Conservation (phyloP, 345 rosid genomes). For the Nasturtium officinale region DNA sequence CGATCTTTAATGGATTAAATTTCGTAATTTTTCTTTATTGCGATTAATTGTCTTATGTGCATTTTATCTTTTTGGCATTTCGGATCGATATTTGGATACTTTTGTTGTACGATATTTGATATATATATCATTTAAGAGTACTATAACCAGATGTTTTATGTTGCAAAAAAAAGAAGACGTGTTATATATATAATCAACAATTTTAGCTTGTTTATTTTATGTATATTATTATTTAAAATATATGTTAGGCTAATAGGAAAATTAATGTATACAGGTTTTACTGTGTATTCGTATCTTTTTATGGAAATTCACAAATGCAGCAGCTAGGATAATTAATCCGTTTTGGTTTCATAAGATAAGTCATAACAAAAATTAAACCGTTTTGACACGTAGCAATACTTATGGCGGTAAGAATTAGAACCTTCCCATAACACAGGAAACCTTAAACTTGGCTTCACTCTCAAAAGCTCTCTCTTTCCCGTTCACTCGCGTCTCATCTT, state of each 20-base stretch:
- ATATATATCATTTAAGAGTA: background rate
- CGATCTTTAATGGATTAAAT: background rate
- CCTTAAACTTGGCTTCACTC: constrained; percentile 5
- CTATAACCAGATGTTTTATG: background rate
- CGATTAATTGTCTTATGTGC: background rate
- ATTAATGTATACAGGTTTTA: too few relatives aligned
- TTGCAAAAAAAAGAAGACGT: background rate
- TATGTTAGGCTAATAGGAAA: background rate
- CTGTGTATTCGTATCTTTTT: too few relatives aligned
- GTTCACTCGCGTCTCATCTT: background rate
- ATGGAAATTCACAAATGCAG: background rate
- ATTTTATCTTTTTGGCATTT: background rate
- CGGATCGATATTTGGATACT: background rate
- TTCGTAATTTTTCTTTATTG: background rate
- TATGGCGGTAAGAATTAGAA: constrained; percentile 7
- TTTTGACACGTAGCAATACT: constrained; percentile 1
- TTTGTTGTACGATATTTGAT: background rate
- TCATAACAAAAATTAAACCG: background rate
- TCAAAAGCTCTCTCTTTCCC: constrained; percentile 1
- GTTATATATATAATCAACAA: background rate
- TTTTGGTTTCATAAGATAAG: background rate
- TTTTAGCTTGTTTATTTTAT: background rate
- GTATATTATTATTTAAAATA: background rate
- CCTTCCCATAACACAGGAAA: background rate
- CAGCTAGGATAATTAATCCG: background rate